Conservation (phyloP, 202 grass and related monocot genomes). For the Digitaria exilis region DNA sequence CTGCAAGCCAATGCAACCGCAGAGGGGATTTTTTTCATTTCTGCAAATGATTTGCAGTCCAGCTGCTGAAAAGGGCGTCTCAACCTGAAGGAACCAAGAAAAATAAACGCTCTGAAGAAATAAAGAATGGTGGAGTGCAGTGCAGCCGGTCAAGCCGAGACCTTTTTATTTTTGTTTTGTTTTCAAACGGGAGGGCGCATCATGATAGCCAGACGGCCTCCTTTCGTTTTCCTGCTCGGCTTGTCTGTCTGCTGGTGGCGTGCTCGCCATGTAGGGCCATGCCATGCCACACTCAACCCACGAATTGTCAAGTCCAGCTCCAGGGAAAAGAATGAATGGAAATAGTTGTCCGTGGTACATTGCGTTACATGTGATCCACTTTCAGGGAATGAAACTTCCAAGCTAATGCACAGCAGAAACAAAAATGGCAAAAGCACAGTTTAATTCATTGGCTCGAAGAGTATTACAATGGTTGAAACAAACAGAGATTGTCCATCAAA, state of each 20-base stretch:
- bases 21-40: background rate
- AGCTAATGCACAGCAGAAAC: background rate
- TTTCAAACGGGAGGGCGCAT: constrained; percentile 24
- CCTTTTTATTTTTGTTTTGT: constrained; percentile 9
- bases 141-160: constrained; percentile 15
- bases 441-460: too few relatives aligned
- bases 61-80: constrained; percentile 41
- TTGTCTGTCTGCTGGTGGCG: constrained; percentile 52
- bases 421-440: background rate
- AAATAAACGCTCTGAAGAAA: constrained; percentile 6
- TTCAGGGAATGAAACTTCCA: background rate
- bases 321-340: background rate
- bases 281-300: background rate
- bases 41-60: constrained; percentile 34
- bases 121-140: constrained; percentile 27
- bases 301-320: constrained; percentile 44
- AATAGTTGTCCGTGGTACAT: background rate
- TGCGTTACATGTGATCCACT: background rate
- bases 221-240: constrained; percentile 21
- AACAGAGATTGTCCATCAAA: too few relatives aligned
- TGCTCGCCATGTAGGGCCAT: constrained; percentile 26
- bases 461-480: too few relatives aligned
- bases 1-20: constrained; percentile 31
- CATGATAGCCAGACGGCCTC: background rate
- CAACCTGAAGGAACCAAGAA: constrained; percentile 33